Evolutionary conservation across 345 rosid genomes (phyloP).

Genomic region (Pseudoturritis turrita): DNA sequence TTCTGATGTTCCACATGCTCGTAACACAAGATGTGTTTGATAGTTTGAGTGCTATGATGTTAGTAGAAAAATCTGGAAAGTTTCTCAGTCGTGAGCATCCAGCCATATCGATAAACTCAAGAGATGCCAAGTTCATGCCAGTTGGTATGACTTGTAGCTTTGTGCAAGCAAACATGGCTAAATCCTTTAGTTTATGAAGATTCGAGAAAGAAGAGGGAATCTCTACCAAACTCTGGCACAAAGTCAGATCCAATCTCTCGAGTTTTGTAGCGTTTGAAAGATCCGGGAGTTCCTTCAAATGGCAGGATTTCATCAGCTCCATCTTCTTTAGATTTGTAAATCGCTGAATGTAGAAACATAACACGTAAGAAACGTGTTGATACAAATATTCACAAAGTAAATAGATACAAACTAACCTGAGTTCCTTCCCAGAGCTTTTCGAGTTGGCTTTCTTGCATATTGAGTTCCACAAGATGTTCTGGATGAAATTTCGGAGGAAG

Average conservation of each 20-base stretch:
- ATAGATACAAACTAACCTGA: neutral
- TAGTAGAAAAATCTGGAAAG: neutral
- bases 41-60: neutral
- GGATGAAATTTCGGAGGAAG: conserved; percentile 10
- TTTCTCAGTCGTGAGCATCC: neutral
- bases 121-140: neutral
- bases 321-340: conserved; percentile 11
- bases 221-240: conserved; percentile 5
- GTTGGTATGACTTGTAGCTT: neutral
- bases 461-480: neutral
- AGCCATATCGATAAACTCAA: neutral
- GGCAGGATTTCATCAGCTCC: neutral
- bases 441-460: neutral
- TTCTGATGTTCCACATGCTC: too few relatives aligned
- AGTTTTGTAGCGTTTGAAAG: conserved; percentile 12
- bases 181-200: neutral
- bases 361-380: neutral
- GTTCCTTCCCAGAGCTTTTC: conserved; percentile 14
- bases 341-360: neutral
- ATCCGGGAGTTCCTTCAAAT: conserved; percentile 13
- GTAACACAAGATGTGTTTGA: too few relatives aligned
- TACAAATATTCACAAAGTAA: too few relatives aligned
- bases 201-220: neutral
- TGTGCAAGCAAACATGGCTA: too few relatives aligned
- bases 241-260: neutral